These are phyloP conservation scores for Nicotiana paniculata DNA, from an alignment of 257 asterid genomes.

Conservation along the genomic window DNA sequence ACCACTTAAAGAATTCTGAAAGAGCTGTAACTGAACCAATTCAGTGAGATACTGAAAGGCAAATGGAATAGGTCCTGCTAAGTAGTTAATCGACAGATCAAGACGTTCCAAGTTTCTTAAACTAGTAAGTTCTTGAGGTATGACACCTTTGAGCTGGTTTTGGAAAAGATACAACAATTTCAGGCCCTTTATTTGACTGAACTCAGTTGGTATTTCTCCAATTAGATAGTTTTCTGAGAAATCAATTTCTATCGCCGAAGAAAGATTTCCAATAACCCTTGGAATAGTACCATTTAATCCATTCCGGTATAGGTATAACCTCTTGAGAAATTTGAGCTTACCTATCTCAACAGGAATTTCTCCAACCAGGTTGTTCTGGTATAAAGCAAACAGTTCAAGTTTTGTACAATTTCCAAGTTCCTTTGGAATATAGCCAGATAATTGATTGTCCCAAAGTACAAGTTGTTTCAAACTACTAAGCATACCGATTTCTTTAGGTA, in stretches of 20 bases:
- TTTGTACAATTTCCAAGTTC: conserved; percentile 15
- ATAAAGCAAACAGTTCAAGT: conserved; percentile 1
- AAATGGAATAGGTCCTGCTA: conserved; percentile 72
- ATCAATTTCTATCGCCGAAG: conserved; percentile 51
- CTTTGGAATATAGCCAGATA: conserved; percentile 9
- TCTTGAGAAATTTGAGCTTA: conserved; percentile 3
- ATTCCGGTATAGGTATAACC: conserved; percentile 60
- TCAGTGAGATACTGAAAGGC: conserved; percentile 61
- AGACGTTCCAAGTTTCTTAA: conserved; percentile 58
- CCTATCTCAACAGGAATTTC: conserved; percentile 15
- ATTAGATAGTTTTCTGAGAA: conserved; percentile 68
- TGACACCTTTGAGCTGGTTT: conserved; percentile 61
- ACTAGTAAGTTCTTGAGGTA: conserved; percentile 60
- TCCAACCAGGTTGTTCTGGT: conserved; percentile 10
- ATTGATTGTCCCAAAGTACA: conserved; percentile 11
- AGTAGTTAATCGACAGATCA: conserved; percentile 67
- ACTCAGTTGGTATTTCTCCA: conserved; percentile 65
- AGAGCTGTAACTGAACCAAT: conserved; percentile 65
- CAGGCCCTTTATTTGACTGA: conserved; percentile 42
- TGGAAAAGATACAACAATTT: conserved; percentile 52
- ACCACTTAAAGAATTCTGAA: conserved; percentile 56
- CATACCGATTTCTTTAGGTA: conserved; percentile 12
- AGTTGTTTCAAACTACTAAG: background rate
- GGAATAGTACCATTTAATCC: conserved; percentile 74
- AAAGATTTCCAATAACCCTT: conserved; percentile 66